Conservation (phyloP, 73 alveolate species). For the Paramecium biaurelia region DNA sequence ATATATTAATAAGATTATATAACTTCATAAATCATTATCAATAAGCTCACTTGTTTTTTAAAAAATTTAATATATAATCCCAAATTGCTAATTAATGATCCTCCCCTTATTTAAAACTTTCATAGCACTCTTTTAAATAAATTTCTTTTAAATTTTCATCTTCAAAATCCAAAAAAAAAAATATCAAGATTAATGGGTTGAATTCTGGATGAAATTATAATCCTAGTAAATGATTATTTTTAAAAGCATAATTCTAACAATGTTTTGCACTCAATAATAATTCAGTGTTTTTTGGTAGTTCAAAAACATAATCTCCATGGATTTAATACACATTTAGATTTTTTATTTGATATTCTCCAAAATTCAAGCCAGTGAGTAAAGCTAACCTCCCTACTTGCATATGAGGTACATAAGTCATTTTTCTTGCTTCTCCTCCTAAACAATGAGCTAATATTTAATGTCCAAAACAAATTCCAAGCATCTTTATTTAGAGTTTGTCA, state of each 20-base stretch:
- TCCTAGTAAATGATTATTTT: not conserved
- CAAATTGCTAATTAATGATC: not conserved
- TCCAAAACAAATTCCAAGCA: not conserved
- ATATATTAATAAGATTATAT: too few relatives aligned
- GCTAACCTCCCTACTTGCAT: not conserved
- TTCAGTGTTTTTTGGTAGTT: not conserved
- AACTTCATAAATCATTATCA: not conserved
- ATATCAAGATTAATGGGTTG: not conserved
- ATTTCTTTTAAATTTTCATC: not conserved
- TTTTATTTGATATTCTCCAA: not conserved
- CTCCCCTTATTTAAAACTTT: not conserved
- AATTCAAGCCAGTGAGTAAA: not conserved
- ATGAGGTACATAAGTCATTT: not conserved
- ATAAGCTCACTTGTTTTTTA: not conserved
- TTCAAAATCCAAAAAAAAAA: not conserved
- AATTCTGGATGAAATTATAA: constrained; percentile 15
- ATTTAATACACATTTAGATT: not conserved
- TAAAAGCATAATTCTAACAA: not conserved
- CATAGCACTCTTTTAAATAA: not conserved
- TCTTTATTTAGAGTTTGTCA: not conserved
- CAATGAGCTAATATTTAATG: not conserved
- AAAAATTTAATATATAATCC: not conserved
- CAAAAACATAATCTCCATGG: not conserved
- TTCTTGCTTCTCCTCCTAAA: constrained; percentile 11
- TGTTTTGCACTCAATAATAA: not conserved